These are phyloP conservation scores for Penicillium pancosmium DNA, from an alignment of 495 filamentous ascomycete species.

Conservation along the genomic window DNA sequence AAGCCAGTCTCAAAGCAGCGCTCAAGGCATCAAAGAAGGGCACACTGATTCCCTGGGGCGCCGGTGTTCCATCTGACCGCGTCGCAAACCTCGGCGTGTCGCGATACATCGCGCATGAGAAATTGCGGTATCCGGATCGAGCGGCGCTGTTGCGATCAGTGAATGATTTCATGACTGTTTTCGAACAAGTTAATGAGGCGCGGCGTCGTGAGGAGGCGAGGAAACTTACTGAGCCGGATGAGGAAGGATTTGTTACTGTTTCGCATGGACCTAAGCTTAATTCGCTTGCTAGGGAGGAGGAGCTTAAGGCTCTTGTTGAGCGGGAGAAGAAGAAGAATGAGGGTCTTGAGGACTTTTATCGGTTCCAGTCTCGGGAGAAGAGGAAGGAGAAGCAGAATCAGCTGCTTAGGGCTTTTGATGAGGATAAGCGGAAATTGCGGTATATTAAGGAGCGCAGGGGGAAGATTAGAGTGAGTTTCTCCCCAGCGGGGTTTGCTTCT, in stretches of 20 bases:
- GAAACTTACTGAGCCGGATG: constrained; percentile 77
- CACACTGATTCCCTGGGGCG: constrained; percentile 59
- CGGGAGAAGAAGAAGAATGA: constrained; percentile 72
- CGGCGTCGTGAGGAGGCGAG: constrained; percentile 63
- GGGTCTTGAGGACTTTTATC: constrained; percentile 81
- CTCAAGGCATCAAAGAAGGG: constrained; percentile 59
- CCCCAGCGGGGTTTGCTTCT: not conserved
- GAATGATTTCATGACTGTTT: constrained; percentile 80
- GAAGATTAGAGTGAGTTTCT: constrained; percentile 47
- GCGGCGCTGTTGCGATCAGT: constrained; percentile 65
- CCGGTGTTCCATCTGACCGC: constrained; percentile 52
- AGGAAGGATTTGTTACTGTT: constrained; percentile 94
- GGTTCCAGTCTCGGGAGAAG: constrained; percentile 89
- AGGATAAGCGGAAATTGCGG: constrained; percentile 56
- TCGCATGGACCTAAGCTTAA: constrained; percentile 72
- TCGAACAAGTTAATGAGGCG: constrained; percentile 66
- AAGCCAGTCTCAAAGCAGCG: constrained; percentile 72
- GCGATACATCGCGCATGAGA: constrained; percentile 65
- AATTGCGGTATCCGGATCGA: constrained; percentile 68
- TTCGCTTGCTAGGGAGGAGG: constrained; percentile 71
- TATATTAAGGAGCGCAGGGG: constrained; percentile 54
- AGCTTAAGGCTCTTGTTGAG: constrained; percentile 70
- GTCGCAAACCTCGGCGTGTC: constrained; percentile 59
- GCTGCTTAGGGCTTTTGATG: constrained; percentile 57
- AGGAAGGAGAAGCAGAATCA: constrained; percentile 79